Evolutionary conservation across 2,329 filamentous ascomycete species (phyloP).

Genomic region (Clonostachys rosea): DNA sequence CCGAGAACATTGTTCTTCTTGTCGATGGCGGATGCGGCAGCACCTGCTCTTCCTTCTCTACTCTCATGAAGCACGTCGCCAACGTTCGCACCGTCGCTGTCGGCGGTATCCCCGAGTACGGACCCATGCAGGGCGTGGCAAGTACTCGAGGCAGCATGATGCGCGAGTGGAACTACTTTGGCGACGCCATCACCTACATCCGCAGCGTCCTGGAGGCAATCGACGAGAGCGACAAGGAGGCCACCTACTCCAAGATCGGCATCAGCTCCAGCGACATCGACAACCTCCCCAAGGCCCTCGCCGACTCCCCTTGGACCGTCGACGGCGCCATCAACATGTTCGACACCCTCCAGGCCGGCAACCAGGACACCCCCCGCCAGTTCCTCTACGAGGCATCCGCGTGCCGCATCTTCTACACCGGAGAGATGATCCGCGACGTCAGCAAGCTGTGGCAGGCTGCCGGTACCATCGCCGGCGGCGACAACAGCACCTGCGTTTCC

Average conservation of each 20-base stretch:
- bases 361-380: slow-evolving; percentile 1
- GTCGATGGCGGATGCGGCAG: slow-evolving; percentile 55
- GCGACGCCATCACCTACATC: background rate
- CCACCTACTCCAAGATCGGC: background rate
- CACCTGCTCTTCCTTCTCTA: slow-evolving; percentile 53
- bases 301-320: slow-evolving; percentile 6
- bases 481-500: background rate
- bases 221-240: background rate
- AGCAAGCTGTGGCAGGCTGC: background rate
- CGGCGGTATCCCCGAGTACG: slow-evolving; percentile 46
- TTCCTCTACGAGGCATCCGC: slow-evolving; percentile 1
- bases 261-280: background rate
- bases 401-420: slow-evolving; percentile 1
- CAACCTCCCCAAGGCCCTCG: slow-evolving; percentile 4
- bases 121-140: slow-evolving; percentile 52
- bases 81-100: slow-evolving; percentile 52
- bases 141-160: slow-evolving; percentile 49
- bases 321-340: slow-evolving; percentile 23
- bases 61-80: slow-evolving; percentile 44
- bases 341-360: slow-evolving; percentile 24
- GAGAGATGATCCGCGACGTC: background rate
- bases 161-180: background rate
- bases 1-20: slow-evolving; percentile 34
- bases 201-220: background rate
- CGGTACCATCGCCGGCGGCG: background rate